These are phyloP conservation scores for Roridomyces roridus DNA, from an alignment of 768 basidiomycete genomes.

Conservation along the genomic window DNA sequence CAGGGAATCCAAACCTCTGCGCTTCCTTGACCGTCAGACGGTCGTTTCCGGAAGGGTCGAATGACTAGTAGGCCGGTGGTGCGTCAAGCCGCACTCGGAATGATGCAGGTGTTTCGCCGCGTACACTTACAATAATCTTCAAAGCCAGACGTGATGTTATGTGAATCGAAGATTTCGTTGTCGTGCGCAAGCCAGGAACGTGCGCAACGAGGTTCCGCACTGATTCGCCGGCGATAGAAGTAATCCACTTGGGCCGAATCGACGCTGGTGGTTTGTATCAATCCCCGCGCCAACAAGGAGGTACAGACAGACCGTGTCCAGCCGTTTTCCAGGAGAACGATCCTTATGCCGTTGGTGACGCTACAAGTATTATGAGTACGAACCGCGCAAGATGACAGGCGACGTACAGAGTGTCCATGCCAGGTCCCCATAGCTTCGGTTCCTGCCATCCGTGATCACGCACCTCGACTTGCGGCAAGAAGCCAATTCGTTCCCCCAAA, in stretches of 20 bases:
- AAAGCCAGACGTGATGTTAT: background rate
- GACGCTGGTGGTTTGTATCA: background rate
- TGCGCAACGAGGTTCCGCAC: background rate
- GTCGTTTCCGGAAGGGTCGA: background rate
- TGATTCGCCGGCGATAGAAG: background rate
- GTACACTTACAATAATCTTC: constrained; percentile 2
- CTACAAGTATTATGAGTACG: background rate
- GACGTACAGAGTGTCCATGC: background rate
- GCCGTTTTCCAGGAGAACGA: background rate
- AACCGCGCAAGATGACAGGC: background rate
- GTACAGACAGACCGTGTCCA: constrained; percentile 6
- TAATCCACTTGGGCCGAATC: background rate
- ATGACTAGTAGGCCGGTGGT: constrained; percentile 4
- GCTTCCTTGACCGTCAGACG: background rate
- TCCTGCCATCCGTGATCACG: background rate
- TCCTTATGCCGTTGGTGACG: background rate
- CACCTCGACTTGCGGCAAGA: background rate
- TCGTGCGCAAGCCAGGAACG: constrained; percentile 4
- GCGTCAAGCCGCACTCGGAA: background rate
- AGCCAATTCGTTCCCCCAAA: background rate
- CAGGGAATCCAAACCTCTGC: background rate
- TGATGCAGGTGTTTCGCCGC: background rate
- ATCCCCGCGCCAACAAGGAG: background rate
- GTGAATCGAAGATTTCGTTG: background rate
- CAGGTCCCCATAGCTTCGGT: background rate